phyloP scores from a whole-genome alignment of 257 asterid genomes.

The Marsdenia floribunda region DNA sequence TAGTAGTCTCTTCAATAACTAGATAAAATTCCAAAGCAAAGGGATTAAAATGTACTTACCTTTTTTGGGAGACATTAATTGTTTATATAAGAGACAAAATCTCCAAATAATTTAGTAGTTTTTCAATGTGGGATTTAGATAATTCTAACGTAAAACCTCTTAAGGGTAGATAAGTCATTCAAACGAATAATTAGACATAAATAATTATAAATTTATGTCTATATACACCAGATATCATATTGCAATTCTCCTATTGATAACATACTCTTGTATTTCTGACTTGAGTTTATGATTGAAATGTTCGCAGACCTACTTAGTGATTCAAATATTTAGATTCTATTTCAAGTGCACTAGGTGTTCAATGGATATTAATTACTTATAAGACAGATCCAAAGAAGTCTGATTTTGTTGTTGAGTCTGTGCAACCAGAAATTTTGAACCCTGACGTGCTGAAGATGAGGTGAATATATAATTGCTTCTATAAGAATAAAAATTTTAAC shows the following conservation, averaged over 20 bases:
- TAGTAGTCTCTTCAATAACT: too few species aligned
- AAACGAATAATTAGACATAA: too few species aligned
- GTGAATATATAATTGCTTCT: slow-evolving; percentile 23
- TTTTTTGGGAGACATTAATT: too few species aligned
- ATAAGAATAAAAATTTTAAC: neutral
- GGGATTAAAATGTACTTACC: too few species aligned
- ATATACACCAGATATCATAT: too few species aligned
- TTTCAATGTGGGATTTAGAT: too few species aligned
- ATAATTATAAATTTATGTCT: too few species aligned
- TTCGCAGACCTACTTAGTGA: slow-evolving; percentile 78
- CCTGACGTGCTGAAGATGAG: slow-evolving; percentile 92
- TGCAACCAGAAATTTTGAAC: slow-evolving; percentile 76
- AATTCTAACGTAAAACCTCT: too few species aligned
- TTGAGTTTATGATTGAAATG: slow-evolving; percentile 11
- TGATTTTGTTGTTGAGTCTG: slow-evolving; percentile 77
- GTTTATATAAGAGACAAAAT: too few species aligned
- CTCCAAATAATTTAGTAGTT: too few species aligned
- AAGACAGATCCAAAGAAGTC: slow-evolving; percentile 95
- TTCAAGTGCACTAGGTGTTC: slow-evolving; percentile 87
- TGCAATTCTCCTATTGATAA: neutral
- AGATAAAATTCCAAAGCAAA: too few species aligned
- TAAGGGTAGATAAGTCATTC: too few species aligned
- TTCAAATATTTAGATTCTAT: slow-evolving; percentile 81
- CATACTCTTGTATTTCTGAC: neutral
- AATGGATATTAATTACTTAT: slow-evolving; percentile 69